Evolutionary conservation across 306 rosid species (phyloP).

Genomic region (Luffa aegyptiaca): DNA sequence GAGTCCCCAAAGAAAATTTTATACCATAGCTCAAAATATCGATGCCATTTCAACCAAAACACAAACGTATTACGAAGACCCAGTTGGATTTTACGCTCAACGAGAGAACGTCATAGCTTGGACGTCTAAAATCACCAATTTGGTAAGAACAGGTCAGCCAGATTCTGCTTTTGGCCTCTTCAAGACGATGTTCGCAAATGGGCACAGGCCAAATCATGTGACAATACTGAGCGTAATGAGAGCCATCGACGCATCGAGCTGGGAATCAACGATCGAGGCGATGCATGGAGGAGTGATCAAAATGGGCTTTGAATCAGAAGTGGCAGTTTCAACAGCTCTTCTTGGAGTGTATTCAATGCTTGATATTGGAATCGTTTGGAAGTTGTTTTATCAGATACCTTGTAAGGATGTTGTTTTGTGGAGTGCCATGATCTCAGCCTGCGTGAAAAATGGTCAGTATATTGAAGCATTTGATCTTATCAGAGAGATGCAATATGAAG

Average conservation of each 20-base stretch:
- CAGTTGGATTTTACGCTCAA: slow-evolving; percentile 2
- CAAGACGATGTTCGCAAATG: slow-evolving; percentile 12
- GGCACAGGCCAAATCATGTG: slow-evolving; percentile 4
- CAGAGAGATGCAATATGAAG: slow-evolving; percentile 17
- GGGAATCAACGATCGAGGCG: slow-evolving; percentile 3
- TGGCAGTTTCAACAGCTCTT: slow-evolving; percentile 8
- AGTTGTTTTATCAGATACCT: slow-evolving; percentile 13
- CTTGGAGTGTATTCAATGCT: slow-evolving; percentile 7
- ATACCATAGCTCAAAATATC: not conserved
- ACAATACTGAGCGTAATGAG: slow-evolving; percentile 7
- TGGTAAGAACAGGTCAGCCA: slow-evolving; percentile 14
- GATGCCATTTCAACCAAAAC: not conserved
- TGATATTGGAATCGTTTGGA: slow-evolving; percentile 13
- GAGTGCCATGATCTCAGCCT: slow-evolving; percentile 14
- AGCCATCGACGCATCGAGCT: slow-evolving; percentile 9
- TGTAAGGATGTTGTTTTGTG: slow-evolving; percentile 13
- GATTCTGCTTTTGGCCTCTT: slow-evolving; percentile 5
- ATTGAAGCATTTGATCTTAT: slow-evolving; percentile 7
- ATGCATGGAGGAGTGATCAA: slow-evolving; percentile 10
- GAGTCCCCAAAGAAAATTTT: not conserved
- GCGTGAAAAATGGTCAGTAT: slow-evolving; percentile 11
- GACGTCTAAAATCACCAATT: slow-evolving; percentile 7
- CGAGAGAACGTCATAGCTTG: slow-evolving; percentile 1
- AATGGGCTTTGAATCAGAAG: slow-evolving; percentile 14
- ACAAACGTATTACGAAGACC: slow-evolving; percentile 2